Percentiles rank a stretch among this genome's conserved stretches.
phyloP scores from a whole-genome alignment of 1,284 basidiomycete species.

The Cutaneotrichosporon cavernicola region DNA sequence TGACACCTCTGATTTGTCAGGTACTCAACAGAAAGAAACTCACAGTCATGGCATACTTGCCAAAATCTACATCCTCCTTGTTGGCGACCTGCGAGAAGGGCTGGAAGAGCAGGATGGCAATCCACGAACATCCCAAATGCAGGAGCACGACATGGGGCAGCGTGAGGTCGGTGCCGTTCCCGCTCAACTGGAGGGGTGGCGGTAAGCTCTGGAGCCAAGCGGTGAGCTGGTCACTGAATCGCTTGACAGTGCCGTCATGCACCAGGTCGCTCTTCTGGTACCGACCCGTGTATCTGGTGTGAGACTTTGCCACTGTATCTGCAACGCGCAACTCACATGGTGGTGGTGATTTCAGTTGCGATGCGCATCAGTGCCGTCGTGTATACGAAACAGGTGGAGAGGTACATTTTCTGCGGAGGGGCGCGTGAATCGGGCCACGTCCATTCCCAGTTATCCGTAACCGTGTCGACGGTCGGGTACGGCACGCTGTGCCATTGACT shows the following conservation, averaged over 20 bases:
- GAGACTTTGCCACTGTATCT: too few species aligned
- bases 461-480: conserved; percentile 23
- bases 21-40: neutral
- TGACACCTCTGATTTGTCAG: conserved; percentile 57
- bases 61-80: conserved; percentile 9
- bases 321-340: neutral
- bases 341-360: conserved; percentile 17
- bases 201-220: conserved; percentile 63
- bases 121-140: conserved; percentile 65
- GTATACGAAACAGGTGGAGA: conserved; percentile 18
- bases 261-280: conserved; percentile 18
- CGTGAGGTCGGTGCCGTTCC: conserved; percentile 56
- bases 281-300: conserved; percentile 14
- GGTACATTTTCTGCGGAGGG: conserved; percentile 14
- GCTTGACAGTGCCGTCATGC: conserved; percentile 14
- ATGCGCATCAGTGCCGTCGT: conserved; percentile 18
- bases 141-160: conserved; percentile 65
- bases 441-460: conserved; percentile 30
- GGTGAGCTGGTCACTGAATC: conserved; percentile 54
- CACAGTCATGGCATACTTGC: conserved; percentile 21
- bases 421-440: conserved; percentile 19
- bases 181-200: conserved; percentile 56
- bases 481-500: conserved; percentile 31
- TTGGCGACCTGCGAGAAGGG: conserved; percentile 54
- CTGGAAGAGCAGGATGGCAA: conserved; percentile 64